A percentile compares a stretch with the other conserved stretches of the same genome.
Conservation (phyloP, 495 filamentous ascomycete genomes). For the Astrothelium macrocarpum region DNA sequence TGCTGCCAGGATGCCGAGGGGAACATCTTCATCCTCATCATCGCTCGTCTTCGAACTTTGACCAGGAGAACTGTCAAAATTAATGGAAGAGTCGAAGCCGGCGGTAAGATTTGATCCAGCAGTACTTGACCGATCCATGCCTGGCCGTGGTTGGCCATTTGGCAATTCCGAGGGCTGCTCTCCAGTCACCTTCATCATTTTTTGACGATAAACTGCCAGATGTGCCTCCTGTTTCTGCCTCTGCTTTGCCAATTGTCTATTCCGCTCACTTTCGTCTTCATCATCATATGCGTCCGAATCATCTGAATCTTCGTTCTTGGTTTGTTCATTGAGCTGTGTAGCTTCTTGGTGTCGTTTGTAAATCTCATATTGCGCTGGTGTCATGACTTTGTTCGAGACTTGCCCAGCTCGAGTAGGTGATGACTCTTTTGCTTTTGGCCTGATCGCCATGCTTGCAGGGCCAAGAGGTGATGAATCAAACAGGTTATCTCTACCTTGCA, state of each 20-base stretch:
- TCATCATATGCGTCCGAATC: conserved; percentile 59
- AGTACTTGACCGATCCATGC: conserved; percentile 10
- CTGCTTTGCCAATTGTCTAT: conserved; percentile 61
- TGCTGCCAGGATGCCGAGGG: conserved; percentile 76
- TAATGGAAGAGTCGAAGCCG: neutral
- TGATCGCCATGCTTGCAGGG: conserved; percentile 18
- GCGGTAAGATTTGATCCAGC: conserved; percentile 13
- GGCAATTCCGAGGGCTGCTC: conserved; percentile 37
- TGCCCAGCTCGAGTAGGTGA: neutral
- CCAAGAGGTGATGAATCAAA: conserved; percentile 18
- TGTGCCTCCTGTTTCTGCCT: conserved; percentile 86
- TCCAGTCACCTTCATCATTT: conserved; percentile 95
- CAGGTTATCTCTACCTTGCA: conserved; percentile 5
- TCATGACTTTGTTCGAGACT: conserved; percentile 60
- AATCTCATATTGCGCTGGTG: conserved; percentile 74
- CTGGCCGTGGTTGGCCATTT: conserved; percentile 8
- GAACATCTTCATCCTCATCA: conserved; percentile 43
- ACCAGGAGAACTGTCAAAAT: conserved; percentile 10
- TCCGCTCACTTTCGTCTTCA: conserved; percentile 72
- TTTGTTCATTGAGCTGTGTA: conserved; percentile 42
- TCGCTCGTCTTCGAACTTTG: conserved; percentile 27
- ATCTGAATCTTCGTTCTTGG: conserved; percentile 45
- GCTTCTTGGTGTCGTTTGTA: conserved; percentile 73
- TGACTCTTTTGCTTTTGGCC: conserved; percentile 12
- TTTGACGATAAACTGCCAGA: conserved; percentile 80